Percentiles rank a stretch among this genome's conserved stretches.
phyloP scores from a whole-genome alignment of 805 yeast species.

The Wickerhamiella azyma region DNA sequence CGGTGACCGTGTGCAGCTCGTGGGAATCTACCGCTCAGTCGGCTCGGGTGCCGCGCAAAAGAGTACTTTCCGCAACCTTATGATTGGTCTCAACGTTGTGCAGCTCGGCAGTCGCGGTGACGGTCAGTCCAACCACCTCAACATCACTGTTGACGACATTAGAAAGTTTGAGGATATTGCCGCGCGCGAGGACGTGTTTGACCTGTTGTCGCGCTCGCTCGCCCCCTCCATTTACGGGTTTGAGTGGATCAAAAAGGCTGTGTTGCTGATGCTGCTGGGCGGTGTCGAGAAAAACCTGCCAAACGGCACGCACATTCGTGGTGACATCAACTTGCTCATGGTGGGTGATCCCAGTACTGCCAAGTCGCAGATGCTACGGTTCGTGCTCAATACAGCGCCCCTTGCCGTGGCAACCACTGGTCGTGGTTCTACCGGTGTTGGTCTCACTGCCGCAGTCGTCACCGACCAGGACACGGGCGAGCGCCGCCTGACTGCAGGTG shows the following conservation, averaged over 20 bases:
- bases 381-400: slow-evolving; percentile 88
- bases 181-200: slow-evolving; percentile 58
- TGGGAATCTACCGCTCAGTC: slow-evolving; percentile 84
- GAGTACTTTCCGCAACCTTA: slow-evolving; percentile 66
- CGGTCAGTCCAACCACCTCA: slow-evolving; percentile 52
- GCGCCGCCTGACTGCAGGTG: slow-evolving; percentile 94
- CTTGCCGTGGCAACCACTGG: slow-evolving; percentile 97
- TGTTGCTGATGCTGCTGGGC: slow-evolving; percentile 77
- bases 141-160: slow-evolving; percentile 66
- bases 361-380: slow-evolving; percentile 86
- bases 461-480: slow-evolving; percentile 95
- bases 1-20: slow-evolving; percentile 88
- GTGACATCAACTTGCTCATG: slow-evolving; percentile 91
- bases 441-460: slow-evolving; percentile 97
- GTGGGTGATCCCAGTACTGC: slow-evolving; percentile 99
- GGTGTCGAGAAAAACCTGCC: slow-evolving; percentile 89
- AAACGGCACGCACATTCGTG: slow-evolving; percentile 93
- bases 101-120: slow-evolving; percentile 82
- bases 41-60: slow-evolving; percentile 52
- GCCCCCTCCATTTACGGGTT: slow-evolving; percentile 96
- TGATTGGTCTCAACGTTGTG: slow-evolving; percentile 79
- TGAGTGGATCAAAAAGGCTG: slow-evolving; percentile 81
- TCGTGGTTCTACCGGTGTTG: slow-evolving; percentile 99
- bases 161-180: slow-evolving; percentile 73
- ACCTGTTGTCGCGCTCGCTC: slow-evolving; percentile 64